A percentile compares a stretch with the other conserved stretches of the same genome.
These are phyloP conservation scores for Starmera caribaea DNA, from an alignment of 805 yeast species.

Conservation along the genomic window DNA sequence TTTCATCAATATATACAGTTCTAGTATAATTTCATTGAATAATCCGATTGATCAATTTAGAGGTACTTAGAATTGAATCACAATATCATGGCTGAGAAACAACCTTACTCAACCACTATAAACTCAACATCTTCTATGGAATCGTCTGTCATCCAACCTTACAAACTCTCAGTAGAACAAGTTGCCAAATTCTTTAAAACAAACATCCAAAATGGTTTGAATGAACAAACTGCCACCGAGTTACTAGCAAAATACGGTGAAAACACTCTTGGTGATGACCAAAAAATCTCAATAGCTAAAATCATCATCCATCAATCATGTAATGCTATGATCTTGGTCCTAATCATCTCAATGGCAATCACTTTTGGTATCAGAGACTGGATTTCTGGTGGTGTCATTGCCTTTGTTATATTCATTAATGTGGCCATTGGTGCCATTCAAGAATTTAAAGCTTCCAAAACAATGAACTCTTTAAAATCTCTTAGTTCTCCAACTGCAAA, in stretches of 20 bases:
- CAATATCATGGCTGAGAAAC: neutral
- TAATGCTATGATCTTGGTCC: slow-evolving; percentile 72
- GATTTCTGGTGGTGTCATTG: slow-evolving; percentile 78
- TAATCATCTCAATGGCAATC: slow-evolving; percentile 58
- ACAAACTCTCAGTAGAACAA: slow-evolving; percentile 21
- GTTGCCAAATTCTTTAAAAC: slow-evolving; percentile 32
- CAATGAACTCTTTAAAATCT: slow-evolving; percentile 64
- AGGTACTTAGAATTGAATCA: too few species aligned
- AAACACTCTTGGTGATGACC: slow-evolving; percentile 53
- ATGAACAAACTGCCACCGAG: slow-evolving; percentile 22
- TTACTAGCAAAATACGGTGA: slow-evolving; percentile 35
- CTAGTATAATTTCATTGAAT: too few species aligned
- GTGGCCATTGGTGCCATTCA: slow-evolving; percentile 60
- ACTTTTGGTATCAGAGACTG: slow-evolving; percentile 68
- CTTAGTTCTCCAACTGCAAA: slow-evolving; percentile 64
- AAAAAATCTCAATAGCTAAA: slow-evolving; percentile 39
- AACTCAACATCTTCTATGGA: neutral
- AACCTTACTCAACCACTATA: neutral
- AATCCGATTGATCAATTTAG: too few species aligned
- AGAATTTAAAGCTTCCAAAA: slow-evolving; percentile 66
- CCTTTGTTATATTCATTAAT: slow-evolving; percentile 54
- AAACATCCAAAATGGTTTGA: slow-evolving; percentile 38
- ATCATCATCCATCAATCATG: slow-evolving; percentile 59
- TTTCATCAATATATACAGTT: too few species aligned
- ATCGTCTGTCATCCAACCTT: slow-evolving; percentile 7